Evolutionary conservation across 768 basidiomycete species (phyloP).

Genomic region (Kwoniella sp.): DNA sequence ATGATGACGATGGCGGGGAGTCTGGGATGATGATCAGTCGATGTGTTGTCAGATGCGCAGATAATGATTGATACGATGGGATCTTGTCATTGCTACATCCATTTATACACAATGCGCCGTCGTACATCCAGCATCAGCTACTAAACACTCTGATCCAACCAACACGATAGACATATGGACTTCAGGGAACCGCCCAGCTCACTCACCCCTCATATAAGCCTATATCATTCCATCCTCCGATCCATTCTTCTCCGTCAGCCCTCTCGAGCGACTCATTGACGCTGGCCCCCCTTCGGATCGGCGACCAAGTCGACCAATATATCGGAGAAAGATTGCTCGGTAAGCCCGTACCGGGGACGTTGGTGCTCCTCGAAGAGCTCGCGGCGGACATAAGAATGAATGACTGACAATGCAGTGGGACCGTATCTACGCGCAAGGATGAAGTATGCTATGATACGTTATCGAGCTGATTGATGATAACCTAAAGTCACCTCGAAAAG

Average conservation of each 20-base stretch:
- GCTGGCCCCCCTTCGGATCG: slow-evolving; percentile 11
- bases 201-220: slow-evolving; percentile 91
- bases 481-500: too few species aligned
- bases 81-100: slow-evolving; percentile 73
- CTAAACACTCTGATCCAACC: too few species aligned
- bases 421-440: too few species aligned
- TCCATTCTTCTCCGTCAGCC: slow-evolving; percentile 73
- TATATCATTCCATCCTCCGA: slow-evolving; percentile 72
- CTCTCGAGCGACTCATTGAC: slow-evolving; percentile 17
- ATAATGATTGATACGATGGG: slow-evolving; percentile 73
- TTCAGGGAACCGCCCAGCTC: background rate
- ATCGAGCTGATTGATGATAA: too few species aligned
- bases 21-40: slow-evolving; percentile 73
- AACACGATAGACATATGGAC: too few species aligned
- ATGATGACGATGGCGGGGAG: slow-evolving; percentile 57
- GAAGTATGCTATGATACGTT: too few species aligned
- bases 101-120: background rate
- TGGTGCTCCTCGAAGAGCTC: background rate
- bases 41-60: slow-evolving; percentile 73
- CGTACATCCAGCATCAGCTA: background rate
- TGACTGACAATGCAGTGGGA: too few species aligned
- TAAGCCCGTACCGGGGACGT: background rate
- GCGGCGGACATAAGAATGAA: background rate
- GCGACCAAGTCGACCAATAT: slow-evolving; percentile 27
- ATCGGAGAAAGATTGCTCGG: slow-evolving; percentile 7